These are phyloP conservation scores for Trametes versicolor DNA, from an alignment of 1,284 basidiomycete genomes.

Conservation along the genomic window DNA sequence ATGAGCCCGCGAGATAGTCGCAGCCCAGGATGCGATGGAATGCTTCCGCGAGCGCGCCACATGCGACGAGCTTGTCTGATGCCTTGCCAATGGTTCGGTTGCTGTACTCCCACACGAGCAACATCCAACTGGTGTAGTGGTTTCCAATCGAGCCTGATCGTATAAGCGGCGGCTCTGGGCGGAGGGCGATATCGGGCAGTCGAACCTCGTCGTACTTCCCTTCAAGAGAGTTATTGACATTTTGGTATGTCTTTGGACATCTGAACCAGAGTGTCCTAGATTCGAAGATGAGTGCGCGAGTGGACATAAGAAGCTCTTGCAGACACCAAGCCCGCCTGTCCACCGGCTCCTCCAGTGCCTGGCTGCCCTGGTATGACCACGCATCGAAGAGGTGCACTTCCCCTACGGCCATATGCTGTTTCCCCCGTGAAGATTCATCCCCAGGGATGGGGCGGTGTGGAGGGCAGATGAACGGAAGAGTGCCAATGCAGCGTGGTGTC, in stretches of 20 bases:
- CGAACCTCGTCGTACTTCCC: background rate
- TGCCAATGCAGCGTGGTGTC: background rate
- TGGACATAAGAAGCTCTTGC: slow-evolving; percentile 24
- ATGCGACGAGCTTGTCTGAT: slow-evolving; percentile 30
- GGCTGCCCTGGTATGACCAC: background rate
- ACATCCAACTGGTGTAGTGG: slow-evolving; percentile 17
- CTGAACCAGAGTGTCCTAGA: slow-evolving; percentile 26
- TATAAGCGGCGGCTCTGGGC: background rate
- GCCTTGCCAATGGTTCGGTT: slow-evolving; percentile 19
- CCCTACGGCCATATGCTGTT: too few species aligned
- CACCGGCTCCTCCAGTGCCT: slow-evolving; percentile 2
- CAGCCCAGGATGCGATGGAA: slow-evolving; percentile 22
- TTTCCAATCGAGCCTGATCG: background rate
- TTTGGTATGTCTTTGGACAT: slow-evolving; percentile 20
- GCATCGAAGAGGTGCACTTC: slow-evolving; percentile 5
- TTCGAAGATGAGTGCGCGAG: slow-evolving; percentile 8
- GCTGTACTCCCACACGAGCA: slow-evolving; percentile 25
- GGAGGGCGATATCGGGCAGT: slow-evolving; percentile 21
- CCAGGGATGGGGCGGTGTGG: background rate
- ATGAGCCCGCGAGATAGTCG: slow-evolving; percentile 30
- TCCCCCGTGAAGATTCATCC: too few species aligned
- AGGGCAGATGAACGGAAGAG: slow-evolving; percentile 1
- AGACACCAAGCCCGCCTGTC: slow-evolving; percentile 29
- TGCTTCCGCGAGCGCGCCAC: slow-evolving; percentile 26
- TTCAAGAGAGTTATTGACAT: slow-evolving; percentile 22